Percentiles rank a stretch among this genome's conserved stretches.
phyloP scores from a whole-genome alignment of 768 basidiomycete species.

The Tylopilus rubrobrunneus region DNA sequence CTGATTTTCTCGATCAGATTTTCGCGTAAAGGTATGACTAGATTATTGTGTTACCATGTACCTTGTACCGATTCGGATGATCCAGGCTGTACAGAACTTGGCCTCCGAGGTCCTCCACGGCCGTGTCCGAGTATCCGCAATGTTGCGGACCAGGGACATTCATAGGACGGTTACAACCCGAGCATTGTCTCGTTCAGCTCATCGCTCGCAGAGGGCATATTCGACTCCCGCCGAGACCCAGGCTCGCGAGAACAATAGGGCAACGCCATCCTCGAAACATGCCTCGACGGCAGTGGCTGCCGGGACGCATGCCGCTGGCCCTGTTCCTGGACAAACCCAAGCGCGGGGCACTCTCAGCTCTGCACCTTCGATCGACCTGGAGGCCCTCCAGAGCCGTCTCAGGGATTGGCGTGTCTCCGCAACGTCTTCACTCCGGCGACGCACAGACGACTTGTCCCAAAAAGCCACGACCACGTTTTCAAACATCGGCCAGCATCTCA shows the following conservation, averaged over 20 bases:
- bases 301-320: neutral
- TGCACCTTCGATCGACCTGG: constrained; percentile 14
- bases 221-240: constrained; percentile 1
- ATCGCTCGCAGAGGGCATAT: neutral
- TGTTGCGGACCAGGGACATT: constrained; percentile 17
- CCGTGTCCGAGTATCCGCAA: constrained; percentile 1
- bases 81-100: neutral
- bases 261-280: constrained; percentile 5
- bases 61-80: neutral
- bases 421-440: constrained; percentile 38
- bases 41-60: neutral
- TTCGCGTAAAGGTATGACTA: neutral
- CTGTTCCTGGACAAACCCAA: neutral
- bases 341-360: neutral
- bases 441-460: constrained; percentile 56
- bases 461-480: constrained; percentile 59
- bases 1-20: neutral
- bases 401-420: constrained; percentile 45
- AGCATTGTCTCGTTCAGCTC: constrained; percentile 11
- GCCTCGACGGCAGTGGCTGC: neutral
- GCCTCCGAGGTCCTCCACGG: neutral
- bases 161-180: constrained; percentile 7
- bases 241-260: constrained; percentile 1
- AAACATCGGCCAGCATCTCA: constrained; percentile 73
- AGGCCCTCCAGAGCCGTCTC: constrained; percentile 35